Percentiles rank a stretch among this genome's conserved stretches.
phyloP scores from a whole-genome alignment of 345 rosid species.

The Lepidium aucheri region DNA sequence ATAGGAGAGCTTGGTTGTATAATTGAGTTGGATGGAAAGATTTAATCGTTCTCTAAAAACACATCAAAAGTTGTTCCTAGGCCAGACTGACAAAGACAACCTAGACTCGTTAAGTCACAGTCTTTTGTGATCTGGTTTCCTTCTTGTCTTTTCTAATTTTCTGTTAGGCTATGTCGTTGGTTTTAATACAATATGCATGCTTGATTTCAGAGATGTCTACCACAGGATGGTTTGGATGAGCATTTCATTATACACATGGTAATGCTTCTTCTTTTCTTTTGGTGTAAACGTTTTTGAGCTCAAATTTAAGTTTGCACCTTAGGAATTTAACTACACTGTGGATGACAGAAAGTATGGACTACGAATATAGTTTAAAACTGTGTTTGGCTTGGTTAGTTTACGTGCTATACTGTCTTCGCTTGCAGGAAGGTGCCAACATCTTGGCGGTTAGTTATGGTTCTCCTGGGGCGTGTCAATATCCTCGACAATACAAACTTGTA shows the following conservation, averaged over 20 bases:
- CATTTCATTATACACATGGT: slow-evolving; percentile 85
- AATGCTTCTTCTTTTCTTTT: slow-evolving; percentile 6
- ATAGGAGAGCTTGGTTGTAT: not conserved
- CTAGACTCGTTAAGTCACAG: not conserved
- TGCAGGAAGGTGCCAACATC: slow-evolving; percentile 75
- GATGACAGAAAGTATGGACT: not conserved
- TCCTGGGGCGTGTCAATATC: slow-evolving; percentile 72
- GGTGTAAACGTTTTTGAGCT: not conserved
- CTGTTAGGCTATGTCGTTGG: not conserved
- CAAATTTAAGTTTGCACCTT: not conserved
- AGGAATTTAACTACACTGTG: not conserved
- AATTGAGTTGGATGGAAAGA: not conserved
- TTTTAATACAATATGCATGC: not conserved
- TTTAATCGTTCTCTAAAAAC: not conserved
- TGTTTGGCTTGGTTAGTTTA: not conserved
- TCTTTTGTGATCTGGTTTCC: not conserved
- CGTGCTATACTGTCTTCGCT: not conserved
- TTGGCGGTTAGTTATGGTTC: slow-evolving; percentile 81
- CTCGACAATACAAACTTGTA: slow-evolving; percentile 66
- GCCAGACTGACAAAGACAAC: not conserved
- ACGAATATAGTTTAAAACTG: not conserved
- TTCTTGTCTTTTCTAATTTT: not conserved
- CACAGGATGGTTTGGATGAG: slow-evolving; percentile 76
- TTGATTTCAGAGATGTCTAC: slow-evolving; percentile 73
- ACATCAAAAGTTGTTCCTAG: not conserved